Conservation (phyloP, 495 filamentous ascomycete species). For the Poronia punctata region DNA sequence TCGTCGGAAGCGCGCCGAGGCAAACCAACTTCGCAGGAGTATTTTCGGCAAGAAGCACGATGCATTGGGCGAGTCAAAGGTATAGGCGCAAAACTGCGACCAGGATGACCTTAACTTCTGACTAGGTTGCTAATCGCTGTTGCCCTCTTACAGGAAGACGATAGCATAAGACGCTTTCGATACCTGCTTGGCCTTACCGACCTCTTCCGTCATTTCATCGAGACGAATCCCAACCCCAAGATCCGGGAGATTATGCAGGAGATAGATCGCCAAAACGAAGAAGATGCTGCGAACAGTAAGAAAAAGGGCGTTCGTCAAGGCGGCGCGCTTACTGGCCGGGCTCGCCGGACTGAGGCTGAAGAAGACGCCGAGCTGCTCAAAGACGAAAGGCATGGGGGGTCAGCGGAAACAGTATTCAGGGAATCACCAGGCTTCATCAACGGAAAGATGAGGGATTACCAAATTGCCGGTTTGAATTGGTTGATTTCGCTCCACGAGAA, state of each 20-base stretch:
- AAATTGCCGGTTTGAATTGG: conserved; percentile 93
- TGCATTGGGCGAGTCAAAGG: conserved; percentile 81
- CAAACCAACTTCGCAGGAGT: conserved; percentile 77
- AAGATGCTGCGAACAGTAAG: conserved; percentile 63
- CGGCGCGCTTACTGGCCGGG: conserved; percentile 72
- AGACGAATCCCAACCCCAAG: conserved; percentile 86
- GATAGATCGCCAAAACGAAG: conserved; percentile 86
- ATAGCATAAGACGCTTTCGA: conserved; percentile 88
- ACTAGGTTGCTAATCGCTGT: conserved; percentile 15
- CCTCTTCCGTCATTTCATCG: conserved; percentile 98
- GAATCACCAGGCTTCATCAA: conserved; percentile 87
- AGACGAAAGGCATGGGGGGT: conserved; percentile 81
- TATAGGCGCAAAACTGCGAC: conserved; percentile 32
- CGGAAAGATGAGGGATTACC: conserved; percentile 92
- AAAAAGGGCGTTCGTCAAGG: conserved; percentile 69
- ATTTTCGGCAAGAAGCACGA: conserved; percentile 94
- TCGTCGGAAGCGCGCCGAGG: conserved; percentile 76
- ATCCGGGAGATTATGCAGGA: conserved; percentile 88
- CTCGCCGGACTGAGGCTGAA: conserved; percentile 89
- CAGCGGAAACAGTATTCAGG: conserved; percentile 81
- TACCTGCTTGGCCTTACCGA: conserved; percentile 95
- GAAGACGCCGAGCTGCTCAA: conserved; percentile 93
- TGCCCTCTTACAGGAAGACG: conserved; percentile 71
- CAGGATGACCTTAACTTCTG: background rate
- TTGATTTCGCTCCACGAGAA: conserved; percentile 98